phyloP scores from a whole-genome alignment of 176 grass and related monocot genomes.

The Hsuehochloa calcarea region DNA sequence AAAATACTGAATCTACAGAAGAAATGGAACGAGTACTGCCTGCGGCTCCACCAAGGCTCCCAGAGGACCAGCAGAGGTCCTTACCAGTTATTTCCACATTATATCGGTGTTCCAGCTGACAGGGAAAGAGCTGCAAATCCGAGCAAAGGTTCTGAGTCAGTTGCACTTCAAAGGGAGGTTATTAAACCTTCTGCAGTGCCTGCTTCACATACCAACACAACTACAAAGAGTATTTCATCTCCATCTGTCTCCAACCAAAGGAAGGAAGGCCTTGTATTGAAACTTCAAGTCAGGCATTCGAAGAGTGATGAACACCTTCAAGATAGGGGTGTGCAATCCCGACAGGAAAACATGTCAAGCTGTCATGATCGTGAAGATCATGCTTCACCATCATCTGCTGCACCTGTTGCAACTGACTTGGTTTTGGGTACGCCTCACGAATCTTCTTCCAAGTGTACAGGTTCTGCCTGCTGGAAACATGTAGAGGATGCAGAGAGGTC shows the following conservation, averaged over 20 bases:
- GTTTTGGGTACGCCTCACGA: slow-evolving; percentile 65
- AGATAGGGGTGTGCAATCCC: slow-evolving; percentile 29
- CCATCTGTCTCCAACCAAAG: slow-evolving; percentile 46
- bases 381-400: slow-evolving; percentile 52
- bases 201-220: slow-evolving; percentile 9
- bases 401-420: slow-evolving; percentile 74
- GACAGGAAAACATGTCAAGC: slow-evolving; percentile 22
- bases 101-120: slow-evolving; percentile 34
- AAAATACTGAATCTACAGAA: slow-evolving; percentile 70
- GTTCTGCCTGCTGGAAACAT: slow-evolving; percentile 11
- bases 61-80: slow-evolving; percentile 42
- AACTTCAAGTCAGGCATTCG: slow-evolving; percentile 51
- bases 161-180: slow-evolving; percentile 26
- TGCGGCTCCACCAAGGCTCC: slow-evolving; percentile 40
- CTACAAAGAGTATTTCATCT: slow-evolving; percentile 52
- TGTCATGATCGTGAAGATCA: slow-evolving; percentile 21
- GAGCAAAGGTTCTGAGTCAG: slow-evolving; percentile 25
- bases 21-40: slow-evolving; percentile 77
- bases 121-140: slow-evolving; percentile 36
- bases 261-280: slow-evolving; percentile 60
- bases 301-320: slow-evolving; percentile 58
- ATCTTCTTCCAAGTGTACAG: slow-evolving; percentile 45
- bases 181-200: slow-evolving; percentile 39
- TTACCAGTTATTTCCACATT: slow-evolving; percentile 39
- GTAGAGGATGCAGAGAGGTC: slow-evolving; percentile 31